Evolutionary conservation across 345 rosid species (phyloP), one percentile per base, ranked within the genome.

Genomic region (Syzygium grande): DNA sequence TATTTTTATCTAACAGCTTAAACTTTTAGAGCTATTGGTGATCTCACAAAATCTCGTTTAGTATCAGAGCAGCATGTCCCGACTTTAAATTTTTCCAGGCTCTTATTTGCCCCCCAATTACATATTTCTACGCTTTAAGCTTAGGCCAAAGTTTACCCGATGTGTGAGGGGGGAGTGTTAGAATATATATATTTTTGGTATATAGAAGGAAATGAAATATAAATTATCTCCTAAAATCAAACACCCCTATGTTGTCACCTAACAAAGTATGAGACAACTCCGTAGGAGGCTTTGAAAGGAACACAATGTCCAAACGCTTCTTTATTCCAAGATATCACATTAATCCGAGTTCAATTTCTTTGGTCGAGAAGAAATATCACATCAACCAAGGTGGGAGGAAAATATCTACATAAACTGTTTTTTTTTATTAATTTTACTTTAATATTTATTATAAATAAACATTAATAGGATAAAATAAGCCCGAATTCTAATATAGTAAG

Each of bases 41-140:
- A 9, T 61, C 13, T 2, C 15, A 61, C 4, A 61, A 13, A 61
- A n/a, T 61, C 34, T 27, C 6, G 5, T n/a, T 61, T 3, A 61
- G 29, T 58, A 23, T 4, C 0, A 58, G 3, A 58, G 63, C 0
- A 25, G 6, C 15, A 58, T 0, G 11, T 23, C 27, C 25, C 23
- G 3, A 59, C 14, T 25, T 25, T 14, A 25, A 58, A 2, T 0
- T 25, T 58, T 58, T 58, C 1, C 5, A 25, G 3, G 7, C 7
- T 6, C 46, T 4, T 43, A 5, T 43, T 43, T 43, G 46, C 46
- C 46, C 46, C 43, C 46, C 46, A 43, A 43, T 43, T 43, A 43
- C 7, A 43, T 43, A 43, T 43, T 43, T 43, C 7, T 6, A 43
- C 7, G 46, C 5, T 43, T 43, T 43, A 43, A 43, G 46, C 7